phyloP scores from a whole-genome alignment of 2,329 filamentous ascomycete genomes.

The Aspergillus sojae region DNA sequence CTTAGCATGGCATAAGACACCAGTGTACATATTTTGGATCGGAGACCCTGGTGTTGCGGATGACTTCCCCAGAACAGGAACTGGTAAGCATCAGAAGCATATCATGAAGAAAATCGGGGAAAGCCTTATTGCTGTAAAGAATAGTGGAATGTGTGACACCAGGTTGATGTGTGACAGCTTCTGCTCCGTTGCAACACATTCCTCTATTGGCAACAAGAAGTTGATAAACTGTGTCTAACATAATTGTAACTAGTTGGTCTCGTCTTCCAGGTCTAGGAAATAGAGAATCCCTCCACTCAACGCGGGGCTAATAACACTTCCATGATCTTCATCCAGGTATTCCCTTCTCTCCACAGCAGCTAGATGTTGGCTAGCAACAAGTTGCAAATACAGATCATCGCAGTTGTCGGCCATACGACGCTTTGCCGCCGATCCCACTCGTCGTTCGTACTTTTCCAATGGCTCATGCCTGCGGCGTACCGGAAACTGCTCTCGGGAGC shows the following conservation, averaged over 20 bases:
- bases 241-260: background rate
- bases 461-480: slow-evolving; percentile 30
- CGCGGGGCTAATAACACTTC: slow-evolving; percentile 32
- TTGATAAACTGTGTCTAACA: background rate
- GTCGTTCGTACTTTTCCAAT: slow-evolving; percentile 32
- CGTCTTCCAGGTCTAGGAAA: slow-evolving; percentile 16
- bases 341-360: slow-evolving; percentile 18
- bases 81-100: slow-evolving; percentile 67
- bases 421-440: slow-evolving; percentile 17
- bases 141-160: background rate
- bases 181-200: background rate
- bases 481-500: slow-evolving; percentile 38
- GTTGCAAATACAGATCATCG: slow-evolving; percentile 21
- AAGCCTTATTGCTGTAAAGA: background rate
- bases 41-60: slow-evolving; percentile 57
- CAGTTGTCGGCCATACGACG: slow-evolving; percentile 32
- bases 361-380: slow-evolving; percentile 19
- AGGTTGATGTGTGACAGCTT: background rate
- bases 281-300: slow-evolving; percentile 27
- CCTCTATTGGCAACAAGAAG: background rate
- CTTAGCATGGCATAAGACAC: slow-evolving; percentile 66
- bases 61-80: slow-evolving; percentile 65
- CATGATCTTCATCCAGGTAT: slow-evolving; percentile 37
- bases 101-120: slow-evolving; percentile 51
- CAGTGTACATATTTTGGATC: slow-evolving; percentile 71